Percentiles rank a stretch among this genome's conserved stretches.
Conservation (phyloP, 2,329 filamentous ascomycete genomes). For the Lecanosticta acicola region DNA sequence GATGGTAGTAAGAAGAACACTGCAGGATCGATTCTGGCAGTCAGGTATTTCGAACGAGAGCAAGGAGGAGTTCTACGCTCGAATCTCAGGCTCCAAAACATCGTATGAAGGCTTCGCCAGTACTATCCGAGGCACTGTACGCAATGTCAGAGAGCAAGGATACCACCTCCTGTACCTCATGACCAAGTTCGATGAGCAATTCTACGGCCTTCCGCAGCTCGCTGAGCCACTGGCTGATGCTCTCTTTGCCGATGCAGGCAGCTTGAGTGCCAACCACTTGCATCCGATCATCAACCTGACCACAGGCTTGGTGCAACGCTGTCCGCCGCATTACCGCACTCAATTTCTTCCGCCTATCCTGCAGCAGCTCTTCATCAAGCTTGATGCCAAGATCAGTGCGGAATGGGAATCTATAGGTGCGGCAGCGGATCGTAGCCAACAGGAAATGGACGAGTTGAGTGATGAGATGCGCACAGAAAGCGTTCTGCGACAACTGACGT, state of each 20-base stretch:
- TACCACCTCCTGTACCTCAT: slow-evolving; percentile 94
- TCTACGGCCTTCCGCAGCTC: slow-evolving; percentile 84
- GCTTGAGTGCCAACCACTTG: slow-evolving; percentile 84
- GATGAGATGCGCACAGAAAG: slow-evolving; percentile 99
- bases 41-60: slow-evolving; percentile 93
- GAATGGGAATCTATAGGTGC: slow-evolving; percentile 74
- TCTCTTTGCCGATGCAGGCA: slow-evolving; percentile 74
- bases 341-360: slow-evolving; percentile 83
- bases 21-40: slow-evolving; percentile 97
- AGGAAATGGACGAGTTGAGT: slow-evolving; percentile 66
- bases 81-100: slow-evolving; percentile 79
- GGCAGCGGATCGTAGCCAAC: slow-evolving; percentile 54
- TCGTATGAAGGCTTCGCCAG: slow-evolving; percentile 93
- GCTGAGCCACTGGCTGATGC: slow-evolving; percentile 77
- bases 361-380: slow-evolving; percentile 72
- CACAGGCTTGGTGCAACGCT: slow-evolving; percentile 84
- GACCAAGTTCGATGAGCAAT: slow-evolving; percentile 77
- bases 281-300: slow-evolving; percentile 89
- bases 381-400: slow-evolving; percentile 77
- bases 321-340: slow-evolving; percentile 68
- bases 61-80: slow-evolving; percentile 92
- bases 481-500: slow-evolving; percentile 85
- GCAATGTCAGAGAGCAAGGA: slow-evolving; percentile 84
- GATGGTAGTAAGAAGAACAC: slow-evolving; percentile 68
- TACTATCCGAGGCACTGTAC: slow-evolving; percentile 79